Evolutionary conservation across 768 basidiomycete species (phyloP).

Genomic region (Psilocybe sp.): DNA sequence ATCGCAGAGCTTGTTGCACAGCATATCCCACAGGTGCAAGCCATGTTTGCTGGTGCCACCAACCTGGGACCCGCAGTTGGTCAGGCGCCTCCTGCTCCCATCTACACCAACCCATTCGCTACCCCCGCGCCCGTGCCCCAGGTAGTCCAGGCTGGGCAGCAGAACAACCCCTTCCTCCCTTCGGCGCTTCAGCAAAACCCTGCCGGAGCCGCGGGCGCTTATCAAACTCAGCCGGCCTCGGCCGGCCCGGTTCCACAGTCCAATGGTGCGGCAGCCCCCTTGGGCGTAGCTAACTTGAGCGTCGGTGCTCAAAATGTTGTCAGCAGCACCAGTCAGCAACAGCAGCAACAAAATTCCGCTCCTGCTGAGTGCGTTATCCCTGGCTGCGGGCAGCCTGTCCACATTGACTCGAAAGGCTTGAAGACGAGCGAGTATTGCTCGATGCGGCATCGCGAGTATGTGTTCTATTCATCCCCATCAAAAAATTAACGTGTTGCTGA

Average conservation of each 20-base stretch:
- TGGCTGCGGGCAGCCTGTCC: slow-evolving; percentile 54
- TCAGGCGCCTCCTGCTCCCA: slow-evolving; percentile 6
- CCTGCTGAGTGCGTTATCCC: slow-evolving; percentile 49
- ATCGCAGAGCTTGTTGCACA: slow-evolving; percentile 40
- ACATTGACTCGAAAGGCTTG: slow-evolving; percentile 50
- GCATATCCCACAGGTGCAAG: slow-evolving; percentile 45
- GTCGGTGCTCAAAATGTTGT: slow-evolving; percentile 28
- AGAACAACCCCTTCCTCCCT: slow-evolving; percentile 32
- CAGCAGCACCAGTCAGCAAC: slow-evolving; percentile 19
- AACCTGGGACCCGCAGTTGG: slow-evolving; percentile 1
- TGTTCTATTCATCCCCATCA: slow-evolving; percentile 12
- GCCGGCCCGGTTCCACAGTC: not conserved
- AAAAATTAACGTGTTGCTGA: slow-evolving; percentile 1
- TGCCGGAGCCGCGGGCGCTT: not conserved
- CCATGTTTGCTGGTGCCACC: slow-evolving; percentile 22
- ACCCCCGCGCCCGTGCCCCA: slow-evolving; percentile 16
- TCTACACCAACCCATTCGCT: slow-evolving; percentile 12
- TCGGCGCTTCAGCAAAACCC: slow-evolving; percentile 11
- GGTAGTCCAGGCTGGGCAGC: slow-evolving; percentile 13
- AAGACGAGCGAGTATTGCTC: slow-evolving; percentile 59
- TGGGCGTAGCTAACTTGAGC: slow-evolving; percentile 19
- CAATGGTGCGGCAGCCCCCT: slow-evolving; percentile 27
- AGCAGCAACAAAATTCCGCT: slow-evolving; percentile 30
- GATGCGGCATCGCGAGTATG: slow-evolving; percentile 60
- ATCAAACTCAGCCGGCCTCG: not conserved